Base-by-base conservation (phyloP, 2,329 filamentous ascomycete species). In the Gnomoniopsis sp. region DNA sequence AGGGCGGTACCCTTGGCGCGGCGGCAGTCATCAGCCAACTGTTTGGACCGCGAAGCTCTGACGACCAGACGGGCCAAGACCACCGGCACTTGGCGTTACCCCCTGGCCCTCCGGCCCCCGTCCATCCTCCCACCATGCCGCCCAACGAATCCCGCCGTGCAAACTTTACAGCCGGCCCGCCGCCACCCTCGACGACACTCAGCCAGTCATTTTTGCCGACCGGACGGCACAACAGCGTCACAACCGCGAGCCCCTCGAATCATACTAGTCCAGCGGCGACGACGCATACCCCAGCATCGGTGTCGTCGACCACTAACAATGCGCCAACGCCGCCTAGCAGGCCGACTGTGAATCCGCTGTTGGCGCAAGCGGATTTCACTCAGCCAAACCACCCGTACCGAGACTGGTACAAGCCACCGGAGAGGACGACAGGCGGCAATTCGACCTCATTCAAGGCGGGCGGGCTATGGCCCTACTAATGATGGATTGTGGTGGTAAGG, bases 361-460 rank as follows among this genome's bases (percentile, higher is more conserved):
- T 88, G 64, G 85, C 83, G 23, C 62, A 66, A 49, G 90, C 89
- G 1, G 89, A 95, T 68, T 95, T 95, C 70, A 88, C 80, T 23
- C 78, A 88, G 65, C 88, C 89, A 3, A 87, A 91, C 63, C 90
- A 93, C 72, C 90, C 91, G 1, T 96, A 95, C 68, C 88, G 91
- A 68, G 86, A 87, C 53, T 88, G 88, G 73, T 96, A 93, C 66
- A 87, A 91, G 62, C 87, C 89, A 38, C 89, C 90, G 1, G 88
- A 82, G 49, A 56, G 55, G 53, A 17, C 34, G 50, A 64, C 79
- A 72, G 49, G 60, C 57, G n/a, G 53, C 48, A 43, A 2, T 14
- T 22, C 19, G 47, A 54, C 48, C 49, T 51, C 49, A 23, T 47
- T 62, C 51, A 53, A 46, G 49, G 53, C 21, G 49, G 49, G 53